Conservation (phyloP, 2,329 filamentous ascomycete genomes). For the Metarhizium sp. region DNA sequence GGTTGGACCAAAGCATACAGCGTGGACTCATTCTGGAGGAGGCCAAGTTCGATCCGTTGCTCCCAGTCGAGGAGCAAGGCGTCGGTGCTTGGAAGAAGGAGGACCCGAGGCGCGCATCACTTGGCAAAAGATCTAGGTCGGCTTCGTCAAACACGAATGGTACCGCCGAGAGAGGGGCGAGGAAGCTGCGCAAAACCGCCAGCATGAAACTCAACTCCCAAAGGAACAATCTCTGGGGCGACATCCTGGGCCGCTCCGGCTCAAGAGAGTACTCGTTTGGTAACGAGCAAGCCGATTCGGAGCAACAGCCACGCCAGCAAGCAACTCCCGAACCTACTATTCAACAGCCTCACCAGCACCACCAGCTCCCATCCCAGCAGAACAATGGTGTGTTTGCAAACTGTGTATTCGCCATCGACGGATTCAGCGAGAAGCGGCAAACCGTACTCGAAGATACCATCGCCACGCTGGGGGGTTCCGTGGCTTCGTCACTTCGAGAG, state of each 20-base stretch:
- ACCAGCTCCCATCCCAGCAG: not conserved
- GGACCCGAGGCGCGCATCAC: conserved; percentile 32
- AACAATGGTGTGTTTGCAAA: conserved; percentile 39
- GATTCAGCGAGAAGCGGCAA: conserved; percentile 45
- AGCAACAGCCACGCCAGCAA: conserved; percentile 3
- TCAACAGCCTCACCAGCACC: conserved; percentile 3
- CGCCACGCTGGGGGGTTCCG: conserved; percentile 35
- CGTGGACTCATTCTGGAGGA: conserved; percentile 90
- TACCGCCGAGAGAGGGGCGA: conserved; percentile 46
- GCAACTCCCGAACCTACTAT: conserved; percentile 5
- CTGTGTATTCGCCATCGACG: conserved; percentile 50
- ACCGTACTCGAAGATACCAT: conserved; percentile 38
- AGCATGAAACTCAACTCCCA: conserved; percentile 77
- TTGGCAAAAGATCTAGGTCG: conserved; percentile 52
- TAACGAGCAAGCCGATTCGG: conserved; percentile 11
- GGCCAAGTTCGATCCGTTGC: conserved; percentile 65
- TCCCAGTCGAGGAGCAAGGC: conserved; percentile 64
- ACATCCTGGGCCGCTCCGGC: conserved; percentile 55
- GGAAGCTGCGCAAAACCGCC: conserved; percentile 80
- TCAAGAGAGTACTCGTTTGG: conserved; percentile 25
- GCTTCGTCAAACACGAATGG: conserved; percentile 29
- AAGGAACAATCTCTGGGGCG: conserved; percentile 78
- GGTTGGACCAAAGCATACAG: conserved; percentile 74
- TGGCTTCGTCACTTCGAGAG: conserved; percentile 33
- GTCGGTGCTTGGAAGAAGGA: conserved; percentile 61